Conservation (phyloP, 257 asterid species). For the Sherardia arvensis region DNA sequence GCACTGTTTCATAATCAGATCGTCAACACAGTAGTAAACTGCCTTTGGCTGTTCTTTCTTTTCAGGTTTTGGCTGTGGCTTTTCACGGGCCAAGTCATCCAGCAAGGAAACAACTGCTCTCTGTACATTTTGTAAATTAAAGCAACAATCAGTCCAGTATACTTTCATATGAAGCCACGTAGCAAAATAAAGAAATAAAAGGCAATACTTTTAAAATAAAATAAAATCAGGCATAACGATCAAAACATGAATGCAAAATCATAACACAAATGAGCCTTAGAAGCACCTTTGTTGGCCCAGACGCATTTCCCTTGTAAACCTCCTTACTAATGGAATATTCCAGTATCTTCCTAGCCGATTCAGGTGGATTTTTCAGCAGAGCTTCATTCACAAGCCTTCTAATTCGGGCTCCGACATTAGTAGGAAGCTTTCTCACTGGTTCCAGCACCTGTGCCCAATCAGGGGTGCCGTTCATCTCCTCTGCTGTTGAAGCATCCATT, state of each 20-base stretch:
- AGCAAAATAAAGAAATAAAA: conserved; percentile 5
- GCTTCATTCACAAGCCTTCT: conserved; percentile 77
- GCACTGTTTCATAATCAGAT: conserved; percentile 74
- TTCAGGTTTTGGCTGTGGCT: conserved; percentile 49
- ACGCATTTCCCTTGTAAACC: conserved; percentile 96
- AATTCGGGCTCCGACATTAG: conserved; percentile 95
- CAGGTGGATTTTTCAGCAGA: conserved; percentile 67
- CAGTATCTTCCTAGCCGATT: conserved; percentile 70
- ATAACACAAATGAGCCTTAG: conserved; percentile 4
- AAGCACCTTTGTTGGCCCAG: conserved; percentile 97
- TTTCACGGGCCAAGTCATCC: conserved; percentile 41
- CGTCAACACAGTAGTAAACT: conserved; percentile 39
- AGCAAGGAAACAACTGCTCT: conserved; percentile 85
- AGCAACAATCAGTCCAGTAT: background rate
- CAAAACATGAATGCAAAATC: conserved; percentile 7
- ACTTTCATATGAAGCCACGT: background rate
- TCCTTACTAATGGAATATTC: conserved; percentile 90
- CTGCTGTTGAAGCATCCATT: conserved; percentile 28
- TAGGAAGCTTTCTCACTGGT: conserved; percentile 93
- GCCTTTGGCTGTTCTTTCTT: conserved; percentile 54
- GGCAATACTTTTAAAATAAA: background rate
- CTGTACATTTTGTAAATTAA: conserved; percentile 37
- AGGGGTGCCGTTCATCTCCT: conserved; percentile 46
- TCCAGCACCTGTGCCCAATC: conserved; percentile 90
- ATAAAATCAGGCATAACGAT: background rate